phyloP scores from a whole-genome alignment of 163 green algal species.

The Scenedesmus sp. region DNA sequence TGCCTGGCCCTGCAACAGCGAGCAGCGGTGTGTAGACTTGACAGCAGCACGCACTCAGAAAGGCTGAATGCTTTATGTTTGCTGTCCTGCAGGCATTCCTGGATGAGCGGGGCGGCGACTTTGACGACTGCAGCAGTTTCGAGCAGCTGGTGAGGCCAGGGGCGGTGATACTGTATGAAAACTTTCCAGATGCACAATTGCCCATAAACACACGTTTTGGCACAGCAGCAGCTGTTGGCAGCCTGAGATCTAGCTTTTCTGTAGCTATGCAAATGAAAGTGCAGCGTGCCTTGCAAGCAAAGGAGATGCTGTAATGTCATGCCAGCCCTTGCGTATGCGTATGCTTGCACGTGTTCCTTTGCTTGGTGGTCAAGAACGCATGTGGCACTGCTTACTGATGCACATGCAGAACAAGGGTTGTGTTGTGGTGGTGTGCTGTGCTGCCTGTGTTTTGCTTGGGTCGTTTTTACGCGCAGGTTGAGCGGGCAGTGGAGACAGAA shows the following conservation, averaged over 20 bases:
- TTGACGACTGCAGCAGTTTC: slow-evolving; percentile 70
- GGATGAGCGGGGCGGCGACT: slow-evolving; percentile 84
- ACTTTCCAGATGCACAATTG: background rate
- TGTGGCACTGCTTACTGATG: background rate
- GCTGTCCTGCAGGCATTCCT: slow-evolving; percentile 68
- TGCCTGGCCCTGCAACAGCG: background rate
- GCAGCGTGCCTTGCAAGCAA: background rate
- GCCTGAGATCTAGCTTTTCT: too few relatives aligned
- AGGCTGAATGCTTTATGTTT: too few relatives aligned
- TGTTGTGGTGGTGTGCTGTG: background rate
- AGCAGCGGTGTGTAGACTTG: too few relatives aligned
- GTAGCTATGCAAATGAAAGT: too few relatives aligned
- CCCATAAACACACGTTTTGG: background rate
- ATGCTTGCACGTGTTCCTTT: background rate
- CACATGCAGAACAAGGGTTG: background rate
- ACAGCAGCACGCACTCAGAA: background rate
- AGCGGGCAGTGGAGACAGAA: slow-evolving; percentile 75
- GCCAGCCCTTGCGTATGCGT: too few relatives aligned
- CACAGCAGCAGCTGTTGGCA: slow-evolving; percentile 9
- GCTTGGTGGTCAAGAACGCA: background rate
- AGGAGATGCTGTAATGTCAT: background rate
- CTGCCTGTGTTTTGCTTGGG: background rate
- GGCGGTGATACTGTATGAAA: background rate
- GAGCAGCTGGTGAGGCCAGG: slow-evolving; percentile 60
- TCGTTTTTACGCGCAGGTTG: slow-evolving; percentile 58